These are phyloP conservation scores for Cordyceps farinosa DNA, from an alignment of 2,329 filamentous ascomycete genomes.

Conservation along the genomic window DNA sequence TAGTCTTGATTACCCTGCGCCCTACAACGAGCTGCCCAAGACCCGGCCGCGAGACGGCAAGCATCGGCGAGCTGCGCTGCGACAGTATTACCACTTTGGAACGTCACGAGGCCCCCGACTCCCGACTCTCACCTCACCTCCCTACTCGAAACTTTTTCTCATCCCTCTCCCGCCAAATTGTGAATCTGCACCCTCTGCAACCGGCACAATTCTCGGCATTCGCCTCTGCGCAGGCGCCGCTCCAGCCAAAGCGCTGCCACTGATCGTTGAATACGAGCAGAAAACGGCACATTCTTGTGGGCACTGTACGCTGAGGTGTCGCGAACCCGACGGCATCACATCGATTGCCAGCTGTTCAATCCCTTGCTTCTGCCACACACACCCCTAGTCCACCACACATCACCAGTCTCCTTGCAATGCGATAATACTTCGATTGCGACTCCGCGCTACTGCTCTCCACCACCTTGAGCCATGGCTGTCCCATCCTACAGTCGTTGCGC, in stretches of 20 bases:
- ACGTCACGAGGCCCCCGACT: slow-evolving; percentile 13
- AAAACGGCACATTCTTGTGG: not conserved
- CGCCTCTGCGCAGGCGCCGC: not conserved
- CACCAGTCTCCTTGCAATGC: not conserved
- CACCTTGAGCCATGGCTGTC: slow-evolving; percentile 19
- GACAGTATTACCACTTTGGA: not conserved
- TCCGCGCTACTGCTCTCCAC: not conserved
- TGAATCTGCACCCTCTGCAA: not conserved
- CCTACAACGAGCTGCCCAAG: not conserved
- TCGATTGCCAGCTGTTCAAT: not conserved
- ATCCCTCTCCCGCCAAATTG: not conserved
- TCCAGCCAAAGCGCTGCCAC: not conserved
- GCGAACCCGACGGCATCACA: not conserved
- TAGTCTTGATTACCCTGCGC: not conserved
- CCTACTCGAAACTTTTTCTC: not conserved
- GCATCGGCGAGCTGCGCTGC: slow-evolving; percentile 9
- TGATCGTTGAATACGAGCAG: not conserved
- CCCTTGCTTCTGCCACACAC: not conserved
- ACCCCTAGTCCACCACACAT: not conserved
- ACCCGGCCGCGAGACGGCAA: slow-evolving; percentile 5
- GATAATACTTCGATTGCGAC: not conserved
- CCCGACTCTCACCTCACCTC: slow-evolving; percentile 13
- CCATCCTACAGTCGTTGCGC: slow-evolving; percentile 18
- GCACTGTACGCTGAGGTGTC: not conserved
- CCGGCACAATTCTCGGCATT: not conserved